These are phyloP conservation scores for Tylopilus microsporus DNA, from an alignment of 1,284 basidiomycete genomes.

Conservation along the genomic window DNA sequence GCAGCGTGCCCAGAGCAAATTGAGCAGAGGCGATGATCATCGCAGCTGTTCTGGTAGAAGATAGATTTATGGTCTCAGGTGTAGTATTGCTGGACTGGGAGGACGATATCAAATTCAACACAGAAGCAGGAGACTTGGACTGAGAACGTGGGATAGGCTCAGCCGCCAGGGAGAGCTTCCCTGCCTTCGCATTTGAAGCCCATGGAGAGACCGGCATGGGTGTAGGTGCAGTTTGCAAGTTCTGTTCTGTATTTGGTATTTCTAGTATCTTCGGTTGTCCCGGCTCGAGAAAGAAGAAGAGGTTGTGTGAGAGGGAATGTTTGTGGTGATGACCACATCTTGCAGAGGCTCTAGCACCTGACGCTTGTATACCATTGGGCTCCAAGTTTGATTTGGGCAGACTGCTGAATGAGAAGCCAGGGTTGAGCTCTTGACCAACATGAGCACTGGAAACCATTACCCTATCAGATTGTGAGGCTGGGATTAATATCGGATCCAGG, in stretches of 20 bases:
- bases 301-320: constrained; percentile 90
- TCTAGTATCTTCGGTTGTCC: constrained; percentile 24
- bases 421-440: constrained; percentile 18
- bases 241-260: constrained; percentile 2
- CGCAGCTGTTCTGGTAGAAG: constrained; percentile 24
- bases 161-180: background rate
- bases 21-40: constrained; percentile 36
- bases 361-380: constrained; percentile 12
- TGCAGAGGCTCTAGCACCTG: constrained; percentile 12
- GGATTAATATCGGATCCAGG: constrained; percentile 22
- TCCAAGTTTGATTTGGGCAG: constrained; percentile 28
- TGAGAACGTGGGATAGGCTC: constrained; percentile 21
- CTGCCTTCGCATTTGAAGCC: constrained; percentile 17
- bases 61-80: constrained; percentile 9
- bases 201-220: constrained; percentile 23
- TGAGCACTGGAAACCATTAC: background rate
- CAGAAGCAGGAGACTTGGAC: constrained; percentile 23
- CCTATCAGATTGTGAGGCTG: constrained; percentile 27
- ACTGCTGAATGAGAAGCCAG: constrained; percentile 29
- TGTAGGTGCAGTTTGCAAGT: constrained; percentile 23
- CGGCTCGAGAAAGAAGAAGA: constrained; percentile 83
- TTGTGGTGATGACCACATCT: constrained; percentile 86
- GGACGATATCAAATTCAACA: constrained; percentile 8
- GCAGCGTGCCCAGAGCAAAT: constrained; percentile 58
- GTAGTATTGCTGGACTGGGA: background rate